Evolutionary conservation across 352 stramenopile species (phyloP), one percentile per base, ranked within the genome.

Genomic region (Phytophthora pseudosyringae): DNA sequence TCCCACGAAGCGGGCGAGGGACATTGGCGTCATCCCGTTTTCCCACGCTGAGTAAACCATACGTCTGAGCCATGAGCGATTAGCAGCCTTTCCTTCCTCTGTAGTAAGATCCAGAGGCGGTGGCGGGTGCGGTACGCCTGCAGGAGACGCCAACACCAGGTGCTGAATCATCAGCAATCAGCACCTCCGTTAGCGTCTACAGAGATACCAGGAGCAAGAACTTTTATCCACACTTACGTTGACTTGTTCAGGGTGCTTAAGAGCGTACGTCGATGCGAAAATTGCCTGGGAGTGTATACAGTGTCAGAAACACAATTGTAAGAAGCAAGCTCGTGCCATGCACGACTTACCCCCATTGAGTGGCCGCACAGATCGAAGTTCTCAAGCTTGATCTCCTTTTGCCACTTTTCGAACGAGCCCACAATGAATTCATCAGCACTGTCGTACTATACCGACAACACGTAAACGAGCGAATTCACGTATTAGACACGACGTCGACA

Each of bases 391-490:
- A 95, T 80, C 48, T 92, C 82, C n/a, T 89, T 53, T 6, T 83
- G 81, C 87, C 87, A 95, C 4, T 79, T 78, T 51, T 95, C 87
- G 54, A 95, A 89, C 35, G 74, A 64, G 5, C 68, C 45, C 18
- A 95, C 62, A 28, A 93, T 76, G 52, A 92, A 93, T 2, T 85
- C 78, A 50, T 95, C 80, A 13, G 85, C 85, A 41, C 80, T 90
- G 32, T 94, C 85, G 57, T 84, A 95, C 85, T 95, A 50, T 21
- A 35, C 8, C 21, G 21, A 21, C 21, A 29, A 25, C 11, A 47
- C 32, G 9, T 7, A 31, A 52, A 29, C 44, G 12, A 40, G 44
- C 9, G 16, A 43, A 46, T 29, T 9, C n/a, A 36, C 45, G 31
- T 26, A 40, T 55, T 57, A 43, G 26, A 47, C 16, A 45, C 29